A percentile compares a stretch with the other conserved stretches of the same genome.
phyloP scores from a whole-genome alignment of 202 grass and related monocot genomes.

The Setaria italica region DNA sequence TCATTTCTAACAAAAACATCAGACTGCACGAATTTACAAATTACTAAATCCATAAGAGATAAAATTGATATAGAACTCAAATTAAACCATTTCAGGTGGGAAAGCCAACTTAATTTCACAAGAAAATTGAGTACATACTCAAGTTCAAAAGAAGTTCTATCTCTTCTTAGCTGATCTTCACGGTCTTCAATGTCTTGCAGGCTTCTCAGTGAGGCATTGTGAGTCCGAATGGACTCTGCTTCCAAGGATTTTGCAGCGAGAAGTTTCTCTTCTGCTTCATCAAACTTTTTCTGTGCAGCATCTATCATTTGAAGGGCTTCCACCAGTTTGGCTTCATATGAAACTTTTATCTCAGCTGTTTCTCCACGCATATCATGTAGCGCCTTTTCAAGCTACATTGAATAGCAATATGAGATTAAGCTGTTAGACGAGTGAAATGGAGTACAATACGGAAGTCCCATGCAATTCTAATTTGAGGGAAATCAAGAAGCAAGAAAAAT shows the following conservation, averaged over 20 bases:
- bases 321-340: constrained; percentile 72
- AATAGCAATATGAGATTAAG: constrained; percentile 34
- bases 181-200: constrained; percentile 84
- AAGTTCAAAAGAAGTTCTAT: constrained; percentile 51
- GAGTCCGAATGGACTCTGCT: constrained; percentile 57
- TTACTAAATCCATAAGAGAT: background rate
- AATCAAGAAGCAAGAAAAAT: background rate
- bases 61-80: background rate
- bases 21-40: background rate
- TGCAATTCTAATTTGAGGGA: background rate
- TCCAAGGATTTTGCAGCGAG: constrained; percentile 71
- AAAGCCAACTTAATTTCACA: constrained; percentile 1
- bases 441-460: background rate
- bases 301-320: constrained; percentile 68
- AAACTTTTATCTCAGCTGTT: constrained; percentile 80
- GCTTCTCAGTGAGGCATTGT: constrained; percentile 61
- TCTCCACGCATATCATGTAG: constrained; percentile 78
- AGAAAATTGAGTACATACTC: constrained; percentile 63
- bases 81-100: background rate
- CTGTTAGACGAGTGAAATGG: background rate
- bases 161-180: constrained; percentile 84
- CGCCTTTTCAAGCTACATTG: constrained; percentile 88
- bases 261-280: constrained; percentile 78
- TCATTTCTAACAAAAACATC: constrained; percentile 10
- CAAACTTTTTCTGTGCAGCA: constrained; percentile 67